Evolutionary conservation across 2,329 filamentous ascomycete genomes (phyloP), one percentile per base, ranked within the genome.

Genomic region (Neopestalotiopsis clavispora): DNA sequence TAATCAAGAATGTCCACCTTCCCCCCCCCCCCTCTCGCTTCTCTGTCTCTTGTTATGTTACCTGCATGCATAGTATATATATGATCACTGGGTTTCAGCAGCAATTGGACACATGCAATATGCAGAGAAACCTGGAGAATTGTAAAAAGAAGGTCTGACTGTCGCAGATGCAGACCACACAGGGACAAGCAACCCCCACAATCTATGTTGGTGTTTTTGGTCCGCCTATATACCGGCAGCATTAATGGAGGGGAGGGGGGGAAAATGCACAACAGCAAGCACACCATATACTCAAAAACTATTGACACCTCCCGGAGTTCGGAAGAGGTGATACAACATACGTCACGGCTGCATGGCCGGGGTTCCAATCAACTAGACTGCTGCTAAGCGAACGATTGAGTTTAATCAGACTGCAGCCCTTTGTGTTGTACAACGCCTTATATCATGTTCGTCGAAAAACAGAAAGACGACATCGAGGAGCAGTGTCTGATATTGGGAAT

Each of bases 321-420:
- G 45, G 45, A 52, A 52, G 45, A 52, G 45, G 45, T 52, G n/a
- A 52, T 52, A 52, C 45, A 52, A 52, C 45, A 52, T 52, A 52
- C 45, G 45, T 52, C 45, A 52, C 45, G 45, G 45, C 17, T 52
- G 45, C 45, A 52, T 52, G 45, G n/a, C 45, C 45, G 45, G 45
- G 45, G 45, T 52, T 17, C 17, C 45, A 52, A n/a, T 4, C 14
- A 20, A 52, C 45, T n/a, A 52, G 45, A 52, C 9, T n/a, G 45
- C 45, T 52, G 4, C 45, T 52, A 52, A 52, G 45, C 45, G 45
- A 52, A 52, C 45, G 45, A 20, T 23, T 52, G 45, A 52, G 45
- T 52, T 52, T 52, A 52, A 52, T 52, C 45, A 52, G 45, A 52
- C 45, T 52, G 45, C 45, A 52, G 20, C 45, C n/a, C 45, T 9